Base-by-base conservation (phyloP, 345 rosid genomes). In the Nephelium lappaceum region DNA sequence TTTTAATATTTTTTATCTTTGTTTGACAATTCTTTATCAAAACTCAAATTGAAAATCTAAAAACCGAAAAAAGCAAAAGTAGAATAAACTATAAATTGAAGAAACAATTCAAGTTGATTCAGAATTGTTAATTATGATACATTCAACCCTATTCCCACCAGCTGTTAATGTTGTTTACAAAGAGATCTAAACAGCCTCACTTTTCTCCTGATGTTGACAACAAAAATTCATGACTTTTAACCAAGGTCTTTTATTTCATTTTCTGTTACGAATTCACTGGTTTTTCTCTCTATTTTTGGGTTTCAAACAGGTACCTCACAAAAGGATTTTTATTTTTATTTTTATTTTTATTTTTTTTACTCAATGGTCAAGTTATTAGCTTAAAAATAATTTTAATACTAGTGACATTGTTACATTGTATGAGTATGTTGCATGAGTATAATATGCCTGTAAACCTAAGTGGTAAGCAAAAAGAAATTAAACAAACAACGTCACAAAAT, bases 191-290 rank as follows among this genome's bases (percentile, higher is more conserved):
- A 43, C 41, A 16, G 25, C 51, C 72, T 69, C 72, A 43, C 27
- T 42, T 42, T 11, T 31, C n/a, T 65, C 0, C n/a, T 43, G 4
- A n/a, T 58, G n/a, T n/a, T 58, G 23, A n/a, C 63, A n/a, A 58
- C 24, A 18, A 7, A 45, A 45, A n/a, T 58, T 60, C 64, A 60
- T 58, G 25, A 60, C 7, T 11, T 51, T 19, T 31, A 27, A 69
- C 72, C 47, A 69, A 69, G 45, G 72, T 24, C 36, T 23, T 69
- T 42, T n/a, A 41, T 41, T 8, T 16, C 18, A 21, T 9, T 69
- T 45, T 69, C 72, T 69, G 55, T 69, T 69, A 69, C 18, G 36
- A 69, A 24, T 69, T 69, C 11, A 49, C 51, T 69, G 16, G 31
- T 42, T 69, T 69, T 21, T 21, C 72, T 69, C 49, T 60, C 64